phyloP scores from a whole-genome alignment of 768 basidiomycete genomes.

The Panellus pusillus region DNA sequence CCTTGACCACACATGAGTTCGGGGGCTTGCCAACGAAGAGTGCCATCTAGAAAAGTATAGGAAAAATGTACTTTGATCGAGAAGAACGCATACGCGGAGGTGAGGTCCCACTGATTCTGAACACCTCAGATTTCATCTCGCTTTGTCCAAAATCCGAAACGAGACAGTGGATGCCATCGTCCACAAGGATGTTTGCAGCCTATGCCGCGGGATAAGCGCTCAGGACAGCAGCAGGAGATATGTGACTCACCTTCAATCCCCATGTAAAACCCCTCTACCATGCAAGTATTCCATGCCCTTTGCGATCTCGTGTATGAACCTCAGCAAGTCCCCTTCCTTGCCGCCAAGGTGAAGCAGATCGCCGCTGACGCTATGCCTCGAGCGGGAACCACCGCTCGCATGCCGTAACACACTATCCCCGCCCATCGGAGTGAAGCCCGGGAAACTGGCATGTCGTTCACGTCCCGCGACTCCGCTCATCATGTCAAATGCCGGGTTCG shows the following conservation, averaged over 20 bases:
- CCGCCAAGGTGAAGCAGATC: constrained; percentile 16
- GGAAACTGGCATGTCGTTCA: constrained; percentile 20
- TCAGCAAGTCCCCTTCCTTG: constrained; percentile 48
- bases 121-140: constrained; percentile 52
- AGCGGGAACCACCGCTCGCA: background rate
- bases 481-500: constrained; percentile 22
- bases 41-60: constrained; percentile 10
- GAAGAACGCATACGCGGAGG: constrained; percentile 26
- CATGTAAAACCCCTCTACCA: constrained; percentile 65
- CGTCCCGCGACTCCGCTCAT: constrained; percentile 21
- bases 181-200: constrained; percentile 24
- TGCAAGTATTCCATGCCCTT: constrained; percentile 85
- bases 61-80: constrained; percentile 9
- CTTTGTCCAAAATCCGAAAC: constrained; percentile 62
- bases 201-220: background rate
- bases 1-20: constrained; percentile 56
- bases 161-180: constrained; percentile 47
- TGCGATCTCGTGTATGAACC: constrained; percentile 72
- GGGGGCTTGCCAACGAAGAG: constrained; percentile 68
- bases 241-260: constrained; percentile 68
- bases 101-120: constrained; percentile 37
- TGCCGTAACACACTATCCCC: constrained; percentile 15
- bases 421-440: constrained; percentile 7
- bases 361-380: constrained; percentile 15
- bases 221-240: background rate